Base-by-base conservation (phyloP, 2,329 filamentous ascomycete species). In the Ophiocordyceps australis region DNA sequence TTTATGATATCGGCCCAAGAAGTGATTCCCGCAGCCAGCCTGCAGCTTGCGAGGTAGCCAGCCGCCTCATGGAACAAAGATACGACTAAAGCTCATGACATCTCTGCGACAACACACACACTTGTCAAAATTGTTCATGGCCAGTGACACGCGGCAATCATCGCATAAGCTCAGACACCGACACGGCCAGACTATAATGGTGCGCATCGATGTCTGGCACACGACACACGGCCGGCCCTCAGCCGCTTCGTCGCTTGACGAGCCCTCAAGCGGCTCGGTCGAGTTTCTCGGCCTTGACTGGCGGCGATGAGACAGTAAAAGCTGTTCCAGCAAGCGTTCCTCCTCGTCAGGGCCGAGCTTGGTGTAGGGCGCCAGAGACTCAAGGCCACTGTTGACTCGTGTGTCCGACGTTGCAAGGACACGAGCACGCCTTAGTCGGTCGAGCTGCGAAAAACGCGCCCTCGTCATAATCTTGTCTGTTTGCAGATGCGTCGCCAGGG, bases 101-200 rank as follows among this genome's bases (percentile, higher is more conserved):
- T 89, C 78, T 29, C 81, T 70, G 26, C 89, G 67, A 48, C 89
- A 95, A 41, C 86, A 95, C 20, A 95, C 85, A 45, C 89, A 98
- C 44, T 81, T 91, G 35, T 85, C 81, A 46, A 92, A 95, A 47
- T 95, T 95, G 47, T 94, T 91, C 72, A 92, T 85, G 4, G 89
- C 89, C 33, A 95, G 61, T 22, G 81, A 86, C 19, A 95, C 79
- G 17, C 89, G 65, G 45, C 89, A 95, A 37, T 95, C 89, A 47
- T 98, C 89, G 45, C 89, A 95, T 9, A 95, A 62, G 37, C 81
- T 86, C 30, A 98, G 62, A 45, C 89, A 98, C 3, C 89, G 78
- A 46, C 89, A 98, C 0, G 89, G 89, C 89, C 89, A 95, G 3
- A 93, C 76, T 28, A 98, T 78, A 32, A 95, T 78, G 7, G 80